Conservation (phyloP, 2,329 filamentous ascomycete genomes). For the Talaromyces funiculosus region DNA sequence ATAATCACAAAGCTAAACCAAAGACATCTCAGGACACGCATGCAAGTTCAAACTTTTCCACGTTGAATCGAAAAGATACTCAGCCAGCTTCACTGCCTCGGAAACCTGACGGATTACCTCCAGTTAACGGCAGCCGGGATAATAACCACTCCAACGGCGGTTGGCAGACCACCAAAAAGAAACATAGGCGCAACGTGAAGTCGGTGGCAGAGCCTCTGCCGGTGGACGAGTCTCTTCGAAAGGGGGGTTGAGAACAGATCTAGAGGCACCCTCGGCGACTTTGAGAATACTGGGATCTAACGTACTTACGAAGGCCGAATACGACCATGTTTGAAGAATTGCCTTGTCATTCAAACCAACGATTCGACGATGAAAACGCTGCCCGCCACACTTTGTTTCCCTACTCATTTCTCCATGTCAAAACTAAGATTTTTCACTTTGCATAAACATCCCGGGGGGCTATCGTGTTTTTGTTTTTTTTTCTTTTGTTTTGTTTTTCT, state of each 20-base stretch:
- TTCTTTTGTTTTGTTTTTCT: constrained; percentile 1
- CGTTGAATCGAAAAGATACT: constrained; percentile 27
- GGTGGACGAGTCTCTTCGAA: constrained; percentile 39
- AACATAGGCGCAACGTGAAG: constrained; percentile 35
- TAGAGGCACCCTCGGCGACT: background rate
- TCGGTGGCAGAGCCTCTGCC: constrained; percentile 35
- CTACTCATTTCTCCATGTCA: background rate
- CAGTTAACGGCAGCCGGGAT: constrained; percentile 21
- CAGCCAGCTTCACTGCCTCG: constrained; percentile 23
- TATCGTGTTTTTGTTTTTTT: constrained; percentile 12
- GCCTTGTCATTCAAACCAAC: background rate
- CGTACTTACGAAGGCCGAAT: background rate
- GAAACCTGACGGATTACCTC: constrained; percentile 28
- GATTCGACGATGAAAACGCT: background rate
- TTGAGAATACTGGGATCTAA: background rate
- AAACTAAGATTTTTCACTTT: background rate
- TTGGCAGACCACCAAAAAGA: constrained; percentile 45
- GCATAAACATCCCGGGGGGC: constrained; percentile 4
- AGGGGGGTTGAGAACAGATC: constrained; percentile 32
- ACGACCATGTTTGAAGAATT: background rate
- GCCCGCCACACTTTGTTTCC: background rate
- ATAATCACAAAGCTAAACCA: constrained; percentile 28
- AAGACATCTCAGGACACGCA: constrained; percentile 30
- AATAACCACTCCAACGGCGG: constrained; percentile 22
- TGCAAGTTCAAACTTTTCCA: constrained; percentile 4